phyloP scores from a whole-genome alignment of 129 eudicot genomes.

The Saussurea involucrata region DNA sequence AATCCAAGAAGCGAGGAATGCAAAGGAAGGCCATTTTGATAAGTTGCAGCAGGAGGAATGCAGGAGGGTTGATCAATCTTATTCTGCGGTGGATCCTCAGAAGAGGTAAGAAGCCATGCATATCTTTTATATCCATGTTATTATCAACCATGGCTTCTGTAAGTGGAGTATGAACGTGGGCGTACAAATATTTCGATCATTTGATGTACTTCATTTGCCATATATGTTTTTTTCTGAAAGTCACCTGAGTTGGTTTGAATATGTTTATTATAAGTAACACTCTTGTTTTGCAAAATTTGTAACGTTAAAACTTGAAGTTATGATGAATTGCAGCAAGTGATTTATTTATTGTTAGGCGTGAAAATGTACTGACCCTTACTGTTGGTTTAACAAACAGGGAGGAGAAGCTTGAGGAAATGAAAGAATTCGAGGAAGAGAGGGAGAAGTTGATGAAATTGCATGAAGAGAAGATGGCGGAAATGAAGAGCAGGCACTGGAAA shows the following conservation, averaged over 20 bases:
- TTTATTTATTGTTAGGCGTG: background rate
- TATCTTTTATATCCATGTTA: background rate
- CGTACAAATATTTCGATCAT: background rate
- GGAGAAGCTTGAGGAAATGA: conserved; percentile 49
- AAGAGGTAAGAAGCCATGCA: conserved; percentile 36
- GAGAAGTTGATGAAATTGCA: conserved; percentile 39
- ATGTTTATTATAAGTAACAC: no score
- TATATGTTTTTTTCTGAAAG: background rate
- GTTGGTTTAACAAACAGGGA: conserved; percentile 20
- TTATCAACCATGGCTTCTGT: background rate
- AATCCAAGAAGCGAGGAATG: conserved; percentile 47
- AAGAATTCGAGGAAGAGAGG: conserved; percentile 46
- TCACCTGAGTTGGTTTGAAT: no score
- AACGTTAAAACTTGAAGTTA: background rate
- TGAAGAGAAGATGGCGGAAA: conserved; percentile 36
- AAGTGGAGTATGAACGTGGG: background rate
- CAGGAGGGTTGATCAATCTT: conserved; percentile 29
- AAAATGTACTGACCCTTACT: background rate
- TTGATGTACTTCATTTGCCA: background rate
- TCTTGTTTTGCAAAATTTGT: no score
- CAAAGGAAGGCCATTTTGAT: conserved; percentile 60
- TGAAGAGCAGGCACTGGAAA: conserved; percentile 43
- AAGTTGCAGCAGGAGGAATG: conserved; percentile 60
- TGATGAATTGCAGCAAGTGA: background rate
- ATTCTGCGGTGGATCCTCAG: conserved; percentile 25